Percentiles rank a stretch among this genome's conserved stretches.
Conservation (phyloP, 208 protist species). For the Wallacemonas sp. region DNA sequence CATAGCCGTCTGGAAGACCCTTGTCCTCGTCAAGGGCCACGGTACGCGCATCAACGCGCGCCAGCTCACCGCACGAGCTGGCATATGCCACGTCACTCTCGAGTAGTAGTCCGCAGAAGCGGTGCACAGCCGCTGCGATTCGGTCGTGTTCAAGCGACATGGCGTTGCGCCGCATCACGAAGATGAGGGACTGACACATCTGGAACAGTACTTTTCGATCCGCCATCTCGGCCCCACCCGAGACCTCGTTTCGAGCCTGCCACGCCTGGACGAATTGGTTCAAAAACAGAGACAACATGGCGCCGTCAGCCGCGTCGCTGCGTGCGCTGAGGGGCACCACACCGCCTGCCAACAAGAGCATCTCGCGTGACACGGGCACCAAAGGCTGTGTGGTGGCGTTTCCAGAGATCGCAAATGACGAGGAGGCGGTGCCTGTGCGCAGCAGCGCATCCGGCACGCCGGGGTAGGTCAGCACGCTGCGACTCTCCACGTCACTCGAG, state of each 20-base stretch:
- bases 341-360: slow-evolving; percentile 74
- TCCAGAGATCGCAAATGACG: not conserved
- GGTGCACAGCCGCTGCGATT: slow-evolving; percentile 2
- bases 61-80: not conserved
- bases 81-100: not conserved
- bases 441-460: slow-evolving; percentile 28
- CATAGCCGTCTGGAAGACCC: not conserved
- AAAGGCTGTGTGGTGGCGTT: slow-evolving; percentile 14
- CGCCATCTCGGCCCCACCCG: too few relatives aligned
- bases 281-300: slow-evolving; percentile 36
- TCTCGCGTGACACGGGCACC: slow-evolving; percentile 57
- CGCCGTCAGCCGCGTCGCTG: slow-evolving; percentile 46
- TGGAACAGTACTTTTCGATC: slow-evolving; percentile 4
- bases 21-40: not conserved
- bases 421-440: not conserved
- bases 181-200: slow-evolving; percentile 25
- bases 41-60: not conserved
- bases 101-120: not conserved
- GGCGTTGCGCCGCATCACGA: slow-evolving; percentile 24
- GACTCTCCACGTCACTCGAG: slow-evolving; percentile 53
- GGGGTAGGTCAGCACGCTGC: slow-evolving; percentile 64
- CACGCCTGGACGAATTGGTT: slow-evolving; percentile 21
- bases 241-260: not conserved
- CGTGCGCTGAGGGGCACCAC: slow-evolving; percentile 82
- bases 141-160: slow-evolving; percentile 29